Base-by-base conservation (phyloP, 208 protist species). In the Acanthamoeba triangularis region DNA sequence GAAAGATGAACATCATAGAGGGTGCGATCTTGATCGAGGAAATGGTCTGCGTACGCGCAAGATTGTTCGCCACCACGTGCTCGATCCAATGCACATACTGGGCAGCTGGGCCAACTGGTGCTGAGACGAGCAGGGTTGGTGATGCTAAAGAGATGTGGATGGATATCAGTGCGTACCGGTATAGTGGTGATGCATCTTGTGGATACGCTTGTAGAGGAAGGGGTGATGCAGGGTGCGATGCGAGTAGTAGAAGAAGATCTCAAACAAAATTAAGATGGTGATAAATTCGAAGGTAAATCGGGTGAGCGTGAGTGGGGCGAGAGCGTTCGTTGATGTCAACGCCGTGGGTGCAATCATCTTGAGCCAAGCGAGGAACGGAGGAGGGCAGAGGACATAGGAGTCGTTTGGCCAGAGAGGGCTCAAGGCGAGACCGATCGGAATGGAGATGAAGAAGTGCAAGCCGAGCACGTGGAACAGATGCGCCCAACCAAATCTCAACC, bases 161-260 rank as follows among this genome's bases (percentile, higher is more conserved):
- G 20, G 0, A 47, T 2, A 82, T 82, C 18, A 23, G 49, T n/a
- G 13, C 13, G 23, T 37, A 88, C 80, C 80, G 28, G 80, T 88
- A 49, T 88, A 88, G n/a, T 47, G 28, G 52, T 88, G 80, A 8
- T 88, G 80, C 80, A 65, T 8, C 52, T 88, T 88, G 30, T 88
- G 80, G 35, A 88, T 37, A 6, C 14, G 52, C 13, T 63, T 56
- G 80, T 88, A 88, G 41, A 88, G 5, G 28, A 18, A 4, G 4
- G 23, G 28, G 7, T 65, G 41, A 44, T 88, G 80, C 49, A 88
- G 47, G 6, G 52, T 25, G 49, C 20, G 33, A 25, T 88, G 80
- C 23, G 80, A 88, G 52, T 88, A 88, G n/a, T 37, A 88, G 80
- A 88, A 88, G 49, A 63, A 56, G 35, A 88, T 63, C 80, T 88